Conservation (phyloP, 2,329 filamentous ascomycete species). For the Talaromyces sp. region DNA sequence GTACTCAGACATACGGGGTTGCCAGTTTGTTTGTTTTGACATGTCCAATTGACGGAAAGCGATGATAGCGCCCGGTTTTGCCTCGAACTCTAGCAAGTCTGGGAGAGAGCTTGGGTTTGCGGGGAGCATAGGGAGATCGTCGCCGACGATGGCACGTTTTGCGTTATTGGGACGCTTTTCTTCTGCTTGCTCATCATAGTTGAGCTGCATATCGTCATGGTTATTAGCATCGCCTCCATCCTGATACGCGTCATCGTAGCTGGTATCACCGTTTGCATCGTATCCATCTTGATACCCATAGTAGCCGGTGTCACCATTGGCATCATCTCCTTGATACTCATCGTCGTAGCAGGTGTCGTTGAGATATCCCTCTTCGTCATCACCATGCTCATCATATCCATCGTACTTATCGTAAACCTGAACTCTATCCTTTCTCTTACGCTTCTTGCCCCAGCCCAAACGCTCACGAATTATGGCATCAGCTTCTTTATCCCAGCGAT, state of each 20-base stretch:
- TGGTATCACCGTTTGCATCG: too few species aligned
- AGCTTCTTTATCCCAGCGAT: conserved; percentile 84
- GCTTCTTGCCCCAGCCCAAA: conserved; percentile 40
- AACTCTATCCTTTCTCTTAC: conserved; percentile 57
- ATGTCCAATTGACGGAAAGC: conserved; percentile 52
- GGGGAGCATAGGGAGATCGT: conserved; percentile 52
- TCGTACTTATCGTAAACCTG: conserved; percentile 47
- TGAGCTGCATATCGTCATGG: conserved; percentile 35
- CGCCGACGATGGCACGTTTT: conserved; percentile 22
- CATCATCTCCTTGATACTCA: conserved; percentile 37
- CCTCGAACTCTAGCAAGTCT: conserved; percentile 35
- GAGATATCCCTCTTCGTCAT: too few species aligned
- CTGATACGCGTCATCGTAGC: conserved; percentile 40
- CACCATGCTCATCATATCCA: conserved; percentile 47
- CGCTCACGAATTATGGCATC: conserved; percentile 48
- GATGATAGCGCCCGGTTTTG: conserved; percentile 44
- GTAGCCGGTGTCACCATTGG: conserved; percentile 26
- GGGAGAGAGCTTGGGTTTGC: conserved; percentile 68
- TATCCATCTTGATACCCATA: too few species aligned
- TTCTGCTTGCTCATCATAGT: conserved; percentile 29
- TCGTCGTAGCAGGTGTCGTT: too few species aligned
- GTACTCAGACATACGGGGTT: conserved; percentile 54
- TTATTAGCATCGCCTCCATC: conserved; percentile 37
- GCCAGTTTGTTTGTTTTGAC: conserved; percentile 51
- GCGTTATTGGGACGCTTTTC: not conserved